Evolutionary conservation across 2,329 filamentous ascomycete species (phyloP).

Genomic region (Conoideocrella luteorostrata): DNA sequence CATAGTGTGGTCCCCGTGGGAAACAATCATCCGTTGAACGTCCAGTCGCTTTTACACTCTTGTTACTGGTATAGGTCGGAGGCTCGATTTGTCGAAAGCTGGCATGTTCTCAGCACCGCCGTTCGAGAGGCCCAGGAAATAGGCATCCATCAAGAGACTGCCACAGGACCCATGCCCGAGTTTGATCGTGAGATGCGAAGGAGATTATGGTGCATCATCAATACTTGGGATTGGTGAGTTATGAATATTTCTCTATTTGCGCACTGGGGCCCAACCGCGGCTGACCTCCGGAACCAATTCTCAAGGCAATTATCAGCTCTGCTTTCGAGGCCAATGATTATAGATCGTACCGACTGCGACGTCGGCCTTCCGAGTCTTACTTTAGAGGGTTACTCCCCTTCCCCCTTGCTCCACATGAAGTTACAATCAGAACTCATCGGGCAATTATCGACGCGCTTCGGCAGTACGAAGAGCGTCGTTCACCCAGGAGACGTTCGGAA

Average conservation of each 20-base stretch:
- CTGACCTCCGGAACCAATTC: no score
- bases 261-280: not conserved
- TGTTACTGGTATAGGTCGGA: conserved; percentile 33
- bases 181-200: conserved; percentile 30
- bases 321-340: conserved; percentile 26
- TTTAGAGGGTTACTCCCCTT: conserved; percentile 24
- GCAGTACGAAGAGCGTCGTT: conserved; percentile 21
- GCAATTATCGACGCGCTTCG: conserved; percentile 24
- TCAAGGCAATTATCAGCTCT: conserved; percentile 28
- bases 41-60: conserved; percentile 30
- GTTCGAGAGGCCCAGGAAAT: conserved; percentile 31
- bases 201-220: conserved; percentile 30
- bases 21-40: conserved; percentile 24
- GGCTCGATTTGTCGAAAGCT: conserved; percentile 29
- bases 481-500: conserved; percentile 23
- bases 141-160: conserved; percentile 27
- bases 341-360: conserved; percentile 27
- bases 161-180: conserved; percentile 19
- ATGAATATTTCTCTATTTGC: not conserved
- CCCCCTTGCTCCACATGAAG: conserved; percentile 30
- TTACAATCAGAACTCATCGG: conserved; percentile 28
- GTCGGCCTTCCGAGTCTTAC: conserved; percentile 25
- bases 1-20: conserved; percentile 25
- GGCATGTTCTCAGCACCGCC: conserved; percentile 29
- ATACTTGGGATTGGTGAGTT: conserved; percentile 32